These are phyloP conservation scores for Cardamine chenopodiifolia DNA, from an alignment of 345 rosid species.

Conservation along the genomic window DNA sequence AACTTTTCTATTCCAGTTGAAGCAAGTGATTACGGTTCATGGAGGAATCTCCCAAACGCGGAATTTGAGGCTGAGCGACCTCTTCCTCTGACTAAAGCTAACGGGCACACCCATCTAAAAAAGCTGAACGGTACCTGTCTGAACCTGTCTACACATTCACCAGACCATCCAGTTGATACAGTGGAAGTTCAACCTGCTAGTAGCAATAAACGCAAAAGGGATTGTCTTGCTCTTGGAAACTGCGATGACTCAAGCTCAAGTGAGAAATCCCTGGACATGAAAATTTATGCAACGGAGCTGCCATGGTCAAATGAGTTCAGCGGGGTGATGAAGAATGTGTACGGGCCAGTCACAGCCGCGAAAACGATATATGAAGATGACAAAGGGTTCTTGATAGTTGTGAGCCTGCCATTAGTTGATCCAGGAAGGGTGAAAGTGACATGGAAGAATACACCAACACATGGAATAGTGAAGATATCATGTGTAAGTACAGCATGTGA, in stretches of 20 bases:
- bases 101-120: constrained; percentile 46
- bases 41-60: constrained; percentile 66
- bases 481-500: constrained; percentile 73
- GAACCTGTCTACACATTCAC: constrained; percentile 65
- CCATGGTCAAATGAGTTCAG: constrained; percentile 63
- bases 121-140: constrained; percentile 59
- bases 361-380: constrained; percentile 84
- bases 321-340: constrained; percentile 73
- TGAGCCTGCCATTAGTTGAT: constrained; percentile 83
- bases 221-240: constrained; percentile 48
- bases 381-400: constrained; percentile 64
- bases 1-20: constrained; percentile 60
- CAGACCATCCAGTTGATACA: constrained; percentile 51
- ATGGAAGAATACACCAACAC: constrained; percentile 72
- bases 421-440: constrained; percentile 83
- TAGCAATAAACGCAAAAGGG: constrained; percentile 61
- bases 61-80: constrained; percentile 65
- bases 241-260: constrained; percentile 55
- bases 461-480: constrained; percentile 83
- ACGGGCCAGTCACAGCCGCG: constrained; percentile 84
- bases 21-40: constrained; percentile 66
- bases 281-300: constrained; percentile 51
- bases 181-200: constrained; percentile 44
- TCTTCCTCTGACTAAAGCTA: constrained; percentile 45
- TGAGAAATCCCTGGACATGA: constrained; percentile 56